Percentiles rank a stretch among this genome's conserved stretches.
Conservation (phyloP, 2,329 filamentous ascomycete genomes). For the Acrocalymma vagum region DNA sequence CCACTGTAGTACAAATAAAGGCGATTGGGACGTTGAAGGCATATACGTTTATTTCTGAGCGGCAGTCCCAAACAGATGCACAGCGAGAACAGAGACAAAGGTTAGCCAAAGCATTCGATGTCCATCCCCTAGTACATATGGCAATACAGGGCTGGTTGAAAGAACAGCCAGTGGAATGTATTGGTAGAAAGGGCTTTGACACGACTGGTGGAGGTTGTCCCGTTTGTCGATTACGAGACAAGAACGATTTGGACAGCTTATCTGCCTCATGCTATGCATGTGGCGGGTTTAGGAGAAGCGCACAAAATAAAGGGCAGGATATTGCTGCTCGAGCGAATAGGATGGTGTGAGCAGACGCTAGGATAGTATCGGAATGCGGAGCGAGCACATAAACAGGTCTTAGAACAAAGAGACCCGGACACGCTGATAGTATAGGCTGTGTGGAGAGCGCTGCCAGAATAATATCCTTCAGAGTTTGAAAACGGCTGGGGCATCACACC, state of each 20-base stretch:
- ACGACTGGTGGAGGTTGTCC: constrained; percentile 31
- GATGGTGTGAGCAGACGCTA: constrained; percentile 8
- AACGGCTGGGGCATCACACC: no score
- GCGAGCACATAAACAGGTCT: neutral
- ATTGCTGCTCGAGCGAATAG: constrained; percentile 9
- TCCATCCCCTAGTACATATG: constrained; percentile 46
- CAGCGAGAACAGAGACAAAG: neutral
- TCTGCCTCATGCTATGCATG: constrained; percentile 34
- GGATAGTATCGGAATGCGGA: constrained; percentile 6
- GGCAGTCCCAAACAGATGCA: constrained; percentile 2
- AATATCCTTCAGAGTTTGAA: no score
- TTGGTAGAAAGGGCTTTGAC: constrained; percentile 20
- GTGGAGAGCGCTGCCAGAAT: no score
- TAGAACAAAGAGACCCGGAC: constrained; percentile 1
- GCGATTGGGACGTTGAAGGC: constrained; percentile 40
- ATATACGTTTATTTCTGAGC: constrained; percentile 39
- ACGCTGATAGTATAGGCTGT: no score
- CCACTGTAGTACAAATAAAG: constrained; percentile 28
- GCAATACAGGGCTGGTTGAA: constrained; percentile 42
- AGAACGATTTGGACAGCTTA: constrained; percentile 32
- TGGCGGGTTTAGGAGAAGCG: constrained; percentile 3
- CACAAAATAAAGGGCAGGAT: constrained; percentile 3
- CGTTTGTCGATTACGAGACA: constrained; percentile 18
- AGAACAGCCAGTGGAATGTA: constrained; percentile 14
- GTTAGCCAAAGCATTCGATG: constrained; percentile 18